Percentiles rank a stretch among this genome's conserved stretches.
phyloP scores from a whole-genome alignment of 1,284 basidiomycete genomes.

The Chondrostereum purpureum region DNA sequence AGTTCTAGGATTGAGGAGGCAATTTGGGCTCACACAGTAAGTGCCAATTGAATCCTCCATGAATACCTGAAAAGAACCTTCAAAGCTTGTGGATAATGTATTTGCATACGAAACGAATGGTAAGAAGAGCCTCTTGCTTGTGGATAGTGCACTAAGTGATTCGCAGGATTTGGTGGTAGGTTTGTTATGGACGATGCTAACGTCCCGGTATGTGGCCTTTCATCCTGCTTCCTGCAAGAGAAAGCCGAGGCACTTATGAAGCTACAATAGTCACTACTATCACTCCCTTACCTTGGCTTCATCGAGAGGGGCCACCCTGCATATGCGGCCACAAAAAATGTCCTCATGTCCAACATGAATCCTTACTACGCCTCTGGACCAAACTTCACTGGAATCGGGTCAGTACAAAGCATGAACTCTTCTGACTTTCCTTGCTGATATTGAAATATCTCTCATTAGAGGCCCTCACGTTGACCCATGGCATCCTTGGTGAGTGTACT shows the following conservation, averaged over 20 bases:
- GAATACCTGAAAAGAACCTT: conserved; percentile 6
- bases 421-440: conserved; percentile 8
- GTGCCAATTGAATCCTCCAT: conserved; percentile 14
- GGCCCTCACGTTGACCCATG: conserved; percentile 69
- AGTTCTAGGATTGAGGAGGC: conserved; percentile 55
- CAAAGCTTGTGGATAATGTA: conserved; percentile 51
- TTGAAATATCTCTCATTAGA: conserved; percentile 33
- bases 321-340: conserved; percentile 56
- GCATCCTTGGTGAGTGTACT: conserved; percentile 58
- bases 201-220: conserved; percentile 51
- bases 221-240: background rate
- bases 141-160: too few relatives aligned
- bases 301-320: conserved; percentile 49
- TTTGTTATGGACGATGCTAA: conserved; percentile 82
- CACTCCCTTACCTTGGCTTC: conserved; percentile 74
- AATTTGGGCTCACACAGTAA: conserved; percentile 57
- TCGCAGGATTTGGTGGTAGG: conserved; percentile 50
- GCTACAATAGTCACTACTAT: conserved; percentile 54
- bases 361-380: conserved; percentile 64
- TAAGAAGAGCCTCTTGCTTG: conserved; percentile 18
- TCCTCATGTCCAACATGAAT: conserved; percentile 56
- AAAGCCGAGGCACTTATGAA: too few relatives aligned
- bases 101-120: conserved; percentile 78
- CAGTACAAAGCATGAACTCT: conserved; percentile 17
- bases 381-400: conserved; percentile 66